Conservation (phyloP, 2,329 filamentous ascomycete genomes). For the Tolypocladium pustulatum region DNA sequence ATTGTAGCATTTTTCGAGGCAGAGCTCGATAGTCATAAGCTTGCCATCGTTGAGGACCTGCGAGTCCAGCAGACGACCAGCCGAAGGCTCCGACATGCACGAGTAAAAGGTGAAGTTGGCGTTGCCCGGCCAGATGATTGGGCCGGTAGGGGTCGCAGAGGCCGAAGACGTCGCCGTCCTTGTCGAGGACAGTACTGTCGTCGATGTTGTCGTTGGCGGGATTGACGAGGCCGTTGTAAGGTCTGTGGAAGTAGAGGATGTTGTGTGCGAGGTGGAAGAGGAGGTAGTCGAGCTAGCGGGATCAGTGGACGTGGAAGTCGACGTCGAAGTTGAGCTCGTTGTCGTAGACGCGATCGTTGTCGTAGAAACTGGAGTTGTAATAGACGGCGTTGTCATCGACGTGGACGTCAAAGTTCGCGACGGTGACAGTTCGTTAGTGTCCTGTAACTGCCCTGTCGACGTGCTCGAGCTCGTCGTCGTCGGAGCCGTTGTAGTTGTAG, state of each 20-base stretch:
- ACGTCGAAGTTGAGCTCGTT: neutral
- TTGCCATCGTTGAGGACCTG: conserved; percentile 19
- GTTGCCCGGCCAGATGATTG: conserved; percentile 20
- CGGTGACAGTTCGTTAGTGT: neutral
- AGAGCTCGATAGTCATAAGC: conserved; percentile 22
- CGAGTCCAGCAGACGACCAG: conserved; percentile 17
- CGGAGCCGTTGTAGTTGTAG: neutral
- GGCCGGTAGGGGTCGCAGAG: conserved; percentile 12
- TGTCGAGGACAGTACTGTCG: neutral
- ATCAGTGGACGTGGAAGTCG: neutral
- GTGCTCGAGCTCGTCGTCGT: conserved; percentile 1
- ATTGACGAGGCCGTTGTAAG: neutral
- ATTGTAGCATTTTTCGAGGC: conserved; percentile 20
- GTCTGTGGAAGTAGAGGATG: neutral
- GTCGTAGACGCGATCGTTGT: neutral
- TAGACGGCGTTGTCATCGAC: neutral
- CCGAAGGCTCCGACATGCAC: conserved; percentile 22
- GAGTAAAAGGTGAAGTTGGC: conserved; percentile 26
- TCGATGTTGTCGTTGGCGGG: neutral
- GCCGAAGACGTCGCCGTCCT: conserved; percentile 5
- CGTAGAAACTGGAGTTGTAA: too few species aligned
- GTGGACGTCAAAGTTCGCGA: neutral
- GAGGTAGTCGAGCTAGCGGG: neutral
- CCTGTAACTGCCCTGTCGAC: neutral
- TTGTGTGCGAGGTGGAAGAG: too few species aligned